phyloP scores from a whole-genome alignment of 1,284 basidiomycete species.

The Agaricales sp. region DNA sequence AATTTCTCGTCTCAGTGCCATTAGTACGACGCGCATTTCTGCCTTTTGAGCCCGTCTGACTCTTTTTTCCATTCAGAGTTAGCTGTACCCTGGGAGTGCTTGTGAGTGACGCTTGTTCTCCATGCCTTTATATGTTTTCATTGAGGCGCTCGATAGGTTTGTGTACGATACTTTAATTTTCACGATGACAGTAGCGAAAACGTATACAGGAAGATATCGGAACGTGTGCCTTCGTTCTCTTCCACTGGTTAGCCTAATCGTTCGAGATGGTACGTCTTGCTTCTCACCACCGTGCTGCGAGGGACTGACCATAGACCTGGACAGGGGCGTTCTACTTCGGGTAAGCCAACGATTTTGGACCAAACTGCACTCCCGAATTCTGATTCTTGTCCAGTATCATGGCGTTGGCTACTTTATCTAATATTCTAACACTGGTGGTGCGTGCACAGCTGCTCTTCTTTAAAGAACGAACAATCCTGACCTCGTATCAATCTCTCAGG shows the following conservation, averaged over 20 bases:
- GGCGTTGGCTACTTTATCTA: not conserved
- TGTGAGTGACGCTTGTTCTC: not conserved
- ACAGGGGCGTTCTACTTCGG: not conserved
- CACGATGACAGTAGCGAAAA: not conserved
- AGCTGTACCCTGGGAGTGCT: not conserved
- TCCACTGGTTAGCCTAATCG: not conserved
- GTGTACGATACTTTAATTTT: constrained; percentile 1
- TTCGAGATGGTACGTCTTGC: not conserved
- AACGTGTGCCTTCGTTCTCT: not conserved
- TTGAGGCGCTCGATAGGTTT: not conserved
- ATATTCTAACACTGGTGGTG: not conserved
- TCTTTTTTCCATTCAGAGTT: not conserved
- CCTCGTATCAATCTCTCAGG: not conserved
- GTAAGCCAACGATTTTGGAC: not conserved
- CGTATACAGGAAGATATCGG: not conserved
- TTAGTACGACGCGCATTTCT: not conserved
- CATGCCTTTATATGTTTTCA: not conserved
- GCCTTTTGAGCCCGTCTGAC: not conserved
- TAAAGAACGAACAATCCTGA: not conserved
- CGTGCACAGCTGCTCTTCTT: not conserved
- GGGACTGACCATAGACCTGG: not conserved
- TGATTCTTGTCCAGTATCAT: not conserved
- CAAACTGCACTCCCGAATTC: not conserved
- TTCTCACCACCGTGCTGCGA: not conserved
- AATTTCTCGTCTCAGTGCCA: not conserved